Conservation (phyloP, 371 early-diverging fungal genomes). For the Mucor sp. region DNA sequence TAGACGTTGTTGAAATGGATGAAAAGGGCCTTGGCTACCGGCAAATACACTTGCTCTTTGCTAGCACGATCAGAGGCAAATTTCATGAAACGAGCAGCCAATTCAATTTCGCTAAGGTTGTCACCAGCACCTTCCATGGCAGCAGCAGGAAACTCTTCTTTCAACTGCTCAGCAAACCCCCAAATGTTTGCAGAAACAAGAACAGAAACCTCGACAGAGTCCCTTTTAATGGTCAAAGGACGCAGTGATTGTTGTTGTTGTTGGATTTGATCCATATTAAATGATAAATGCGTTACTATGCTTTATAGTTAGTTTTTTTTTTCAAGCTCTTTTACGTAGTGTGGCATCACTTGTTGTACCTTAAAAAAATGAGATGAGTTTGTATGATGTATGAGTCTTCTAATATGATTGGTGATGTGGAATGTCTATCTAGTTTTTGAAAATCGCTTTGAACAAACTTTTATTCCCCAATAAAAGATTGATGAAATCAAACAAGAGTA, state of each 20-base stretch:
- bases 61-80: slow-evolving; percentile 66
- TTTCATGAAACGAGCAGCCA: slow-evolving; percentile 75
- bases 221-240: slow-evolving; percentile 81
- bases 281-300: slow-evolving; percentile 2
- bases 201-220: slow-evolving; percentile 79
- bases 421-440: neutral
- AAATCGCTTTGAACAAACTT: slow-evolving; percentile 2
- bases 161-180: slow-evolving; percentile 87
- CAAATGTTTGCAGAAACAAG: slow-evolving; percentile 84
- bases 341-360: neutral
- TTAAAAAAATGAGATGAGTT: neutral
- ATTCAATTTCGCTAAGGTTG: slow-evolving; percentile 72
- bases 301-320: neutral
- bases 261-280: slow-evolving; percentile 17
- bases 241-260: slow-evolving; percentile 56
- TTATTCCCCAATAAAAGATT: slow-evolving; percentile 23
- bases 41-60: slow-evolving; percentile 63
- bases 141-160: slow-evolving; percentile 71
- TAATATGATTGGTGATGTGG: neutral
- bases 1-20: slow-evolving; percentile 73
- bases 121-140: slow-evolving; percentile 31
- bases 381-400: neutral
- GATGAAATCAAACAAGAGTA: neutral
- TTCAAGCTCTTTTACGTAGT: neutral
- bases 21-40: slow-evolving; percentile 78